Conservation (phyloP, 2,329 filamentous ascomycete genomes). For the Pezizomycotina sp. region DNA sequence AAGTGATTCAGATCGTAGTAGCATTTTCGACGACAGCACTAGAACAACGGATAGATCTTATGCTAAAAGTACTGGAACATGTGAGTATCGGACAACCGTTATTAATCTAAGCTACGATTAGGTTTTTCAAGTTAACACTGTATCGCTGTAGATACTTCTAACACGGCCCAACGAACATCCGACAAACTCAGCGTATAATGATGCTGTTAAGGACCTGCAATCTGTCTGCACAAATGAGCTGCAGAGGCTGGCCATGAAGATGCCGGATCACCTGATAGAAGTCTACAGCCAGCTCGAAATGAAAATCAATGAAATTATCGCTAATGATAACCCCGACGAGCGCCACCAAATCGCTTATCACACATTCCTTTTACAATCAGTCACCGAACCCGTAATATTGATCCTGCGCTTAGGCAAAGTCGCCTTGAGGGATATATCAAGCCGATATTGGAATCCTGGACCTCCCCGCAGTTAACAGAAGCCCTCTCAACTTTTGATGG, state of each 20-base stretch:
- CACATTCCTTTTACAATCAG: constrained; percentile 81
- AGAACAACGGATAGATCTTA: constrained; percentile 60
- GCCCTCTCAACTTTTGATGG: constrained; percentile 57
- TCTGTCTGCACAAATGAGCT: constrained; percentile 71
- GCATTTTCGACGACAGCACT: constrained; percentile 70
- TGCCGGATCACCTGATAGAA: constrained; percentile 73
- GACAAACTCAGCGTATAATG: constrained; percentile 57
- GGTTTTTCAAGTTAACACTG: constrained; percentile 7
- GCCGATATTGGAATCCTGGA: constrained; percentile 71
- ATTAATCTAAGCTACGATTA: neutral
- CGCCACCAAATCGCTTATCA: constrained; percentile 72
- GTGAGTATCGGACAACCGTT: constrained; percentile 9
- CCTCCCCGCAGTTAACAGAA: constrained; percentile 48
- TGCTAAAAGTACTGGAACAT: constrained; percentile 77
- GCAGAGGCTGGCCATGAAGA: constrained; percentile 72
- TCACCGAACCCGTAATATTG: constrained; percentile 64
- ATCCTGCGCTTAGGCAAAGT: constrained; percentile 50
- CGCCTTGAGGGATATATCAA: constrained; percentile 62
- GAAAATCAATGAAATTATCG: constrained; percentile 65
- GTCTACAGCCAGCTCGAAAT: constrained; percentile 77
- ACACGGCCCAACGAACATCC: constrained; percentile 60
- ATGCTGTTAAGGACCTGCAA: constrained; percentile 79
- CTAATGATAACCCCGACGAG: constrained; percentile 57
- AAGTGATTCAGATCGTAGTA: constrained; percentile 65
- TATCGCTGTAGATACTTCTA: constrained; percentile 47